Percentiles rank a stretch among this genome's conserved stretches.
These are phyloP conservation scores for Cochlearia excelsa DNA, from an alignment of 345 rosid species.

Conservation along the genomic window DNA sequence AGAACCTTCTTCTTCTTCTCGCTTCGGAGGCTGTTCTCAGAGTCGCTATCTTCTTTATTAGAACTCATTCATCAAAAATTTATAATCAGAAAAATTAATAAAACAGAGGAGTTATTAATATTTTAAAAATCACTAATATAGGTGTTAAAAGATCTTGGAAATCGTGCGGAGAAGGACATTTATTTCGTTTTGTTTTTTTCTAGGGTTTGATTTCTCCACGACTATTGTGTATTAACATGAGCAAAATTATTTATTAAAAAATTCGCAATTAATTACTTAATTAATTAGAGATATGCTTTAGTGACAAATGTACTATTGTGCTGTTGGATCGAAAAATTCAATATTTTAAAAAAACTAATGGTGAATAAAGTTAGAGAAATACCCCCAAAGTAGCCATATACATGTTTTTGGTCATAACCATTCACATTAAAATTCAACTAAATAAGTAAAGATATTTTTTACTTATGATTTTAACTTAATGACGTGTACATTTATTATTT, in stretches of 20 bases:
- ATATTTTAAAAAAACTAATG: no score
- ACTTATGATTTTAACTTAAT: no score
- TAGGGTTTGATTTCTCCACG: not conserved
- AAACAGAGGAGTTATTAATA: constrained; percentile 8
- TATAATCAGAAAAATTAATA: not conserved
- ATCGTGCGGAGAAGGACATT: constrained; percentile 19
- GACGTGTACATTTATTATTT: no score
- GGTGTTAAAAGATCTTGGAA: constrained; percentile 27
- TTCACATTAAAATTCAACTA: no score
- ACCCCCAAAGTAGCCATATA: no score
- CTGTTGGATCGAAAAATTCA: no score
- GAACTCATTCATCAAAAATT: constrained; percentile 35
- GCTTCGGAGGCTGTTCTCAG: constrained; percentile 41
- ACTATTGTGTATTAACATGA: constrained; percentile 5
- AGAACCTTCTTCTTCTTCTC: constrained; percentile 79
- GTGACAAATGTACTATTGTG: no score
- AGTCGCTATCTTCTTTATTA: constrained; percentile 32
- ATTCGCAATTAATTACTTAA: not conserved
- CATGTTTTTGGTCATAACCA: no score
- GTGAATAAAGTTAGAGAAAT: no score
- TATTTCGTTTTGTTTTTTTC: constrained; percentile 11
- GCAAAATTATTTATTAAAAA: not conserved
- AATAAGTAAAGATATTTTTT: no score
- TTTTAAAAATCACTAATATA: constrained; percentile 7
- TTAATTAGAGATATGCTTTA: not conserved